Percentiles rank a stretch among this genome's conserved stretches.
These are phyloP conservation scores for Penicillium canescens DNA, from an alignment of 495 filamentous ascomycete species.

Conservation along the genomic window DNA sequence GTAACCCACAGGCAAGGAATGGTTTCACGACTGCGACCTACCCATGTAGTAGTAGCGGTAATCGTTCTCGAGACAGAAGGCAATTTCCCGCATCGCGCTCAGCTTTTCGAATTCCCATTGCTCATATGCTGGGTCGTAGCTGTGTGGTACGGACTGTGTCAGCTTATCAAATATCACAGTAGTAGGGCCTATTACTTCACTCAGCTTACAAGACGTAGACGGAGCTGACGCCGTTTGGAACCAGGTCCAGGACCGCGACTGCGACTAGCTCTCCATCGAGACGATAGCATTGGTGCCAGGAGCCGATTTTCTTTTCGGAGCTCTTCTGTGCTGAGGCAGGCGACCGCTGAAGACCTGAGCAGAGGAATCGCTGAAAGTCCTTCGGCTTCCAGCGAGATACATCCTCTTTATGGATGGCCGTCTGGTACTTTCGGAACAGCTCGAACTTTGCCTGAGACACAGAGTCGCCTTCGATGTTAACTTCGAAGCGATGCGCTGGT, in stretches of 20 bases:
- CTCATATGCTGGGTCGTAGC: slow-evolving; percentile 79
- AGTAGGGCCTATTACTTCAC: background rate
- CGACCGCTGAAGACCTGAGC: slow-evolving; percentile 70
- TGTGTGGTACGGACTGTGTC: slow-evolving; percentile 19
- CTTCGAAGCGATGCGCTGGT: slow-evolving; percentile 76
- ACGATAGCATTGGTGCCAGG: slow-evolving; percentile 94
- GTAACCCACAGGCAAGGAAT: background rate
- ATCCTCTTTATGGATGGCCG: slow-evolving; percentile 73
- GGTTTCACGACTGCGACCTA: slow-evolving; percentile 29
- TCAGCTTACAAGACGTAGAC: slow-evolving; percentile 79
- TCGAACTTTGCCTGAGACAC: slow-evolving; percentile 84
- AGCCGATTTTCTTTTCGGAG: slow-evolving; percentile 68
- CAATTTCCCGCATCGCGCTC: slow-evolving; percentile 81
- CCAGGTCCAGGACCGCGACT: slow-evolving; percentile 82
- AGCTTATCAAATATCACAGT: background rate
- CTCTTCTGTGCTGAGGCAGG: slow-evolving; percentile 36
- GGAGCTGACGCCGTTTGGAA: slow-evolving; percentile 84
- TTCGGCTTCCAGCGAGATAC: slow-evolving; percentile 61
- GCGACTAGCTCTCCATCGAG: slow-evolving; percentile 87
- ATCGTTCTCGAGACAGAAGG: slow-evolving; percentile 69
- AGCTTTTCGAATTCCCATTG: slow-evolving; percentile 84
- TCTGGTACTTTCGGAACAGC: slow-evolving; percentile 87
- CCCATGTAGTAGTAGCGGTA: slow-evolving; percentile 81
- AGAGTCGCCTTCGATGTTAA: slow-evolving; percentile 75
- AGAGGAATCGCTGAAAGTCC: slow-evolving; percentile 84